Conservation (phyloP, 2,329 filamentous ascomycete species). For the Dichotomopilus funicola region DNA sequence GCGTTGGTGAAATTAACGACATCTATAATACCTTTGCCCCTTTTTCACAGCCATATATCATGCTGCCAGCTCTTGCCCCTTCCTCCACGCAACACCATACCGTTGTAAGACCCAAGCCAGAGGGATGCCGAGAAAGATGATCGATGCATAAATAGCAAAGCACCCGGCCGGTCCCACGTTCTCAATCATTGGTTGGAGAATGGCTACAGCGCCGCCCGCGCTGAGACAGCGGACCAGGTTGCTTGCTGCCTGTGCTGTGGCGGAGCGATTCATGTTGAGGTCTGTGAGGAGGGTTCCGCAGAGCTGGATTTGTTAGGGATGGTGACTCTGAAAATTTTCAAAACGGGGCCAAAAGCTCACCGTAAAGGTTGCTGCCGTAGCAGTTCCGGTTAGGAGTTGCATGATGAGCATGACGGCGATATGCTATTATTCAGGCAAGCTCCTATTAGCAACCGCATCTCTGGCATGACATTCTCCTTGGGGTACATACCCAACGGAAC, state of each 20-base stretch:
- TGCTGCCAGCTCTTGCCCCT: background rate
- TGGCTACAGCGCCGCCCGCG: constrained; percentile 22
- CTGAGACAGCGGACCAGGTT: constrained; percentile 24
- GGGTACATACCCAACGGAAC: background rate
- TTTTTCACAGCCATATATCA: background rate
- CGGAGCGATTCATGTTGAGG: constrained; percentile 22
- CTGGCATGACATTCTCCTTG: too few relatives aligned
- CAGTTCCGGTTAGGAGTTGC: constrained; percentile 12
- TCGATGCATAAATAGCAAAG: constrained; percentile 20
- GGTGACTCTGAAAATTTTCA: too few relatives aligned
- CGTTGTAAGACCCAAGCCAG: constrained; percentile 4
- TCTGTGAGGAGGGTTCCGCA: constrained; percentile 25
- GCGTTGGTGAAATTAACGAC: too few relatives aligned
- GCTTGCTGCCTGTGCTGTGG: constrained; percentile 25
- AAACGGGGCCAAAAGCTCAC: background rate
- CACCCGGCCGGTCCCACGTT: constrained; percentile 19
- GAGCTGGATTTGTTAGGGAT: background rate
- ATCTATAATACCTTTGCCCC: too few relatives aligned
- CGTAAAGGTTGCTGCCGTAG: constrained; percentile 9
- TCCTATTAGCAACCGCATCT: background rate
- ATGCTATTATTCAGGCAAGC: background rate
- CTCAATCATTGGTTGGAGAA: constrained; percentile 22
- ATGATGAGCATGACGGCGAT: constrained; percentile 13
- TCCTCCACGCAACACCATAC: constrained; percentile 8
- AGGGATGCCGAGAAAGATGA: constrained; percentile 1